phyloP scores from a whole-genome alignment of 1,284 basidiomycete species.

The Cronartium quercuum region DNA sequence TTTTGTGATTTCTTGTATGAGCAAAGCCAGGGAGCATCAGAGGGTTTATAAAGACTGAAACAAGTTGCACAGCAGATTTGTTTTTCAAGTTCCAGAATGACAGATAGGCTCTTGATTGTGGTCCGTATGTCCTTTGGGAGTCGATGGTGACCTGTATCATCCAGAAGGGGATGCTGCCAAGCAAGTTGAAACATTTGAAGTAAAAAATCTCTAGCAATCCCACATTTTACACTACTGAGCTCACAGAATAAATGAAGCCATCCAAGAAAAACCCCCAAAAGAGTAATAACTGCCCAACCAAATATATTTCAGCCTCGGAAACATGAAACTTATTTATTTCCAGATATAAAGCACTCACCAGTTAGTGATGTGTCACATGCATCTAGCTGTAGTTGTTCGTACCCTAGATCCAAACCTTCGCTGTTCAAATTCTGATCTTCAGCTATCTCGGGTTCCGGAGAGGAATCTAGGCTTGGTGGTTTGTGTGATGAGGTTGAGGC shows the following conservation, averaged over 20 bases:
- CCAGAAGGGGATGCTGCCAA: background rate
- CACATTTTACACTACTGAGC: background rate
- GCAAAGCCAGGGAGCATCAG: background rate
- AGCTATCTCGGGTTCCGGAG: too few relatives aligned
- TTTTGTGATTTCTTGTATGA: background rate
- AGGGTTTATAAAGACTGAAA: slow-evolving; percentile 1
- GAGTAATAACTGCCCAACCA: too few relatives aligned
- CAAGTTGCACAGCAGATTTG: slow-evolving; percentile 5
- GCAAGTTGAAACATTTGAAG: background rate
- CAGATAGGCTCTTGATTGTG: background rate
- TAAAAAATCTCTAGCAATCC: background rate
- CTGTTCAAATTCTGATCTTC: too few relatives aligned
- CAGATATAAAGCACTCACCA: too few relatives aligned
- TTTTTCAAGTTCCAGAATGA: background rate
- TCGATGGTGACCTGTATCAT: background rate
- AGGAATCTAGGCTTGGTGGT: too few relatives aligned
- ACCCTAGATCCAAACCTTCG: too few relatives aligned
- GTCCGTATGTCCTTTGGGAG: background rate
- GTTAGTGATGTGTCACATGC: too few relatives aligned
- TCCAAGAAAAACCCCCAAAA: background rate
- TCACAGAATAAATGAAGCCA: background rate
- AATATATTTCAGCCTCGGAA: too few relatives aligned
- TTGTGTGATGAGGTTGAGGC: too few relatives aligned
- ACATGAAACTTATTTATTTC: too few relatives aligned
- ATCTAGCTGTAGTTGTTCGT: too few relatives aligned